A percentile compares a stretch with the other conserved stretches of the same genome.
Evolutionary conservation across 192 early-diverging fungal genomes (phyloP).

Genomic region (Coemansia nantahalensis): DNA sequence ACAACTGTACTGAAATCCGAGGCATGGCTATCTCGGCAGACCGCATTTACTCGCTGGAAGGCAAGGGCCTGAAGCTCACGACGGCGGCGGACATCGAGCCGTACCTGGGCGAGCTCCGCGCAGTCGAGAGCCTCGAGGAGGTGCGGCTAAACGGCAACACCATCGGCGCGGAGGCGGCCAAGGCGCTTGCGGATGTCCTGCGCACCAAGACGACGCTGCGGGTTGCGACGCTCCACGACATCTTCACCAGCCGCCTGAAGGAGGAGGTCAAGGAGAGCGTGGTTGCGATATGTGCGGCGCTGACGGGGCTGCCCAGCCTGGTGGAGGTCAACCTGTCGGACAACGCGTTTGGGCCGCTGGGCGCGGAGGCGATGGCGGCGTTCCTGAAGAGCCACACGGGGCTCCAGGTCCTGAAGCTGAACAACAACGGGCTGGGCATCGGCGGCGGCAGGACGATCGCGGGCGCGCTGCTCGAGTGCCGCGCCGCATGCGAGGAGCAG

Average conservation of each 20-base stretch:
- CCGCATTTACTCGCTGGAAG: constrained; percentile 79
- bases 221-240: constrained; percentile 85
- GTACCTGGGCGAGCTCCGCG: constrained; percentile 69
- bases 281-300: constrained; percentile 77
- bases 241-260: constrained; percentile 90
- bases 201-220: constrained; percentile 65
- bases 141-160: constrained; percentile 87
- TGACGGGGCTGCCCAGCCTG: constrained; percentile 74
- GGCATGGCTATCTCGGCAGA: constrained; percentile 38
- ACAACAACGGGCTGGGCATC: constrained; percentile 97
- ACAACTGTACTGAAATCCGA: too few species aligned
- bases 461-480: constrained; percentile 73
- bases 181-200: constrained; percentile 71
- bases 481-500: constrained; percentile 65
- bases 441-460: constrained; percentile 86
- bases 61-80: constrained; percentile 85
- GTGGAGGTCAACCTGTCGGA: constrained; percentile 86
- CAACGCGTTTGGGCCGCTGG: constrained; percentile 98
- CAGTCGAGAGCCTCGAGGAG: constrained; percentile 63
- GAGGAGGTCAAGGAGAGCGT: constrained; percentile 85
- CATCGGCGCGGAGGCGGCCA: constrained; percentile 85
- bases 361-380: constrained; percentile 81
- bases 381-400: constrained; percentile 80
- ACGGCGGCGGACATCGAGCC: constrained; percentile 75
- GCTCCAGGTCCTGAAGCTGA: constrained; percentile 82